These are phyloP conservation scores for Pseudognaphalium luteoalbum DNA, from an alignment of 129 eudicot genomes.

Conservation along the genomic window DNA sequence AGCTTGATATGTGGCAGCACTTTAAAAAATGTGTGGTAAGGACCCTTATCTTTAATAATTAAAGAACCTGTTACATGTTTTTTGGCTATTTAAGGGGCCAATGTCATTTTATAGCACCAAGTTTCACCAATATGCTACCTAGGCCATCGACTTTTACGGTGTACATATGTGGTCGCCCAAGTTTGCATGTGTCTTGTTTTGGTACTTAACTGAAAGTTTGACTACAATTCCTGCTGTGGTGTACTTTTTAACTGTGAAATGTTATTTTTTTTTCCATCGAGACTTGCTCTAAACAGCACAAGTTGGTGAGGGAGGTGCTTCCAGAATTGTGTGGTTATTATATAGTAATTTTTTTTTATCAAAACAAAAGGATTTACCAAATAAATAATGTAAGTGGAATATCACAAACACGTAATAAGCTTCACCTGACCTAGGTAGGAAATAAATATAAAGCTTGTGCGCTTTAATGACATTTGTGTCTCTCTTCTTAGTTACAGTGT, in stretches of 20 bases:
- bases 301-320: no score
- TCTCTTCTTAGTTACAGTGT: neutral
- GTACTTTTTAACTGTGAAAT: neutral
- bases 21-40: neutral
- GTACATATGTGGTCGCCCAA: neutral
- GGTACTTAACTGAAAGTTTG: neutral
- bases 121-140: neutral
- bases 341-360: no score
- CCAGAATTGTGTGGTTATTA: no score
- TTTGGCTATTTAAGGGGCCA: neutral
- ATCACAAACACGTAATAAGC: neutral
- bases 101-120: neutral
- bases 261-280: neutral
- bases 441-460: neutral
- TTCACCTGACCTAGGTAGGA: neutral
- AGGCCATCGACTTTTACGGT: no score
- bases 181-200: neutral
- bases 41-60: neutral
- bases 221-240: neutral
- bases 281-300: neutral
- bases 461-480: neutral
- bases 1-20: neutral
- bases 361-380: neutral
- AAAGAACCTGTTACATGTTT: neutral
- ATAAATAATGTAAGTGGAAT: neutral